Conservation (phyloP, 2,329 filamentous ascomycete genomes). For the Monosporascus ibericus region DNA sequence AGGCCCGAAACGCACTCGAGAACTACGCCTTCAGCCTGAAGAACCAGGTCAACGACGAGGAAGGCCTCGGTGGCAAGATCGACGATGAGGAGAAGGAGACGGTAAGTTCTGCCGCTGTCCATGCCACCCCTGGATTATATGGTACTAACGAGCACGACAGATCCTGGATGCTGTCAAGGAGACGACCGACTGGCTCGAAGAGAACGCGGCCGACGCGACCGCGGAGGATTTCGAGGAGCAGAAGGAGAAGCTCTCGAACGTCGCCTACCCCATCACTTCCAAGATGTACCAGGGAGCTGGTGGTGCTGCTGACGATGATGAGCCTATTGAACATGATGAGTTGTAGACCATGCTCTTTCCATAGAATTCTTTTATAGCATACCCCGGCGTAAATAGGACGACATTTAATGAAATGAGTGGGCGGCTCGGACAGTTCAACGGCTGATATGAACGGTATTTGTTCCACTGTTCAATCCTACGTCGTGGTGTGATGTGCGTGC, state of each 20-base stretch:
- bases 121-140: conserved; percentile 1
- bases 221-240: conserved; percentile 98
- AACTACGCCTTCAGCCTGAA: conserved; percentile 99
- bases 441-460: too few species aligned
- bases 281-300: conserved; percentile 78
- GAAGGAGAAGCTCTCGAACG: conserved; percentile 96
- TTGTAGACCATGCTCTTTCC: conserved; percentile 48
- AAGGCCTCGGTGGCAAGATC: conserved; percentile 96
- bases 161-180: conserved; percentile 96
- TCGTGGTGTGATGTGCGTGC: too few species aligned
- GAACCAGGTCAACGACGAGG: conserved; percentile 97
- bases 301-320: conserved; percentile 64
- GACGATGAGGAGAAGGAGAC: conserved; percentile 98
- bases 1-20: conserved; percentile 93
- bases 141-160: conserved; percentile 36
- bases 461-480: too few species aligned
- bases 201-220: conserved; percentile 79
- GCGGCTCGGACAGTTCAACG: too few species aligned
- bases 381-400: conserved; percentile 15
- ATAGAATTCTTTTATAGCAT: conserved; percentile 26
- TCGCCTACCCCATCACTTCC: conserved; percentile 97
- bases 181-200: conserved; percentile 91
- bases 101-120: conserved; percentile 42
- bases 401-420: neutral
- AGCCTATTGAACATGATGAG: conserved; percentile 67